Conservation (phyloP, 371 early-diverging fungal genomes). For the Umbelopsis sp. region DNA sequence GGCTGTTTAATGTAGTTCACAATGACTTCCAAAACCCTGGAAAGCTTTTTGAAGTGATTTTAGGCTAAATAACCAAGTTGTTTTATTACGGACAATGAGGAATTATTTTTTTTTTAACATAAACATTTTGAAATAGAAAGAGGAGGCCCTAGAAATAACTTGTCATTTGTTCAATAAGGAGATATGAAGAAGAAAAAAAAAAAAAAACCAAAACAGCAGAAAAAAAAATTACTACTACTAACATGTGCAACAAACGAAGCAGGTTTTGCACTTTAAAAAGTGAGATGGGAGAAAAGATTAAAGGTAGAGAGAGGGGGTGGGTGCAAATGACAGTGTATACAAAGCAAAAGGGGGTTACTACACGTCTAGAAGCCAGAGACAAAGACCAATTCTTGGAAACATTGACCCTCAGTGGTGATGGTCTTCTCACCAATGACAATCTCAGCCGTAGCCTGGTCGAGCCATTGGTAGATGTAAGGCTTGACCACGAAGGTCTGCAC, state of each 20-base stretch:
- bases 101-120: constrained; percentile 3
- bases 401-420: constrained; percentile 56
- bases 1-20: constrained; percentile 91
- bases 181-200: background rate
- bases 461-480: constrained; percentile 93
- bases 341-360: background rate
- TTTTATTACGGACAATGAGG: constrained; percentile 5
- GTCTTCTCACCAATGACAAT: constrained; percentile 72
- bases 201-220: background rate
- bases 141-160: background rate
- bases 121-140: background rate
- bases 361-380: constrained; percentile 50
- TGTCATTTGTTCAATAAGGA: background rate
- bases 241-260: background rate
- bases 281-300: background rate
- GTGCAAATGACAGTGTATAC: constrained; percentile 13
- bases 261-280: background rate
- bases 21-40: constrained; percentile 78
- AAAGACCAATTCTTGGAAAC: constrained; percentile 72
- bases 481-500: constrained; percentile 92
- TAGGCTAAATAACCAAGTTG: constrained; percentile 1
- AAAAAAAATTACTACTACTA: background rate
- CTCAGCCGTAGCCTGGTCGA: constrained; percentile 65
- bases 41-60: constrained; percentile 53
- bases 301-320: background rate